A percentile compares a stretch with the other conserved stretches of the same genome.
phyloP scores from a whole-genome alignment of 192 early-diverging fungal genomes.

The Hyaloraphidium curvatum region DNA sequence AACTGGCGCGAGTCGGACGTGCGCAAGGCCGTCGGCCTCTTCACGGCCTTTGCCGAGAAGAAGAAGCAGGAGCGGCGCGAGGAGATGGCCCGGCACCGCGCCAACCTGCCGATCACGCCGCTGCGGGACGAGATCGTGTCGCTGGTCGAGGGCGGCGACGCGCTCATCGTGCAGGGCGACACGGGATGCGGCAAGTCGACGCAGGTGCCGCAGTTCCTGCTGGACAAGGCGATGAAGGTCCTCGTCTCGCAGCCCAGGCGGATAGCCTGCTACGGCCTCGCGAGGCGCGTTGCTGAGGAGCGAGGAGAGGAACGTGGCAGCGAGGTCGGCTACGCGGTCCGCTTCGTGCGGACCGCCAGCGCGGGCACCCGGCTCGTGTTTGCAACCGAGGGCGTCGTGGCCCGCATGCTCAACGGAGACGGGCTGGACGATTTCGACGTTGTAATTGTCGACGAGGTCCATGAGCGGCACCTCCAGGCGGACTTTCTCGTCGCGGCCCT shows the following conservation, averaged over 20 bases:
- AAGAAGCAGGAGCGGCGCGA: not conserved
- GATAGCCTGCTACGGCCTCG: not conserved
- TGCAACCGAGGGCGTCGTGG: constrained; percentile 44
- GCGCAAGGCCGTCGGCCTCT: not conserved
- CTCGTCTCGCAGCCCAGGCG: not conserved
- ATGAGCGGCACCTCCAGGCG: constrained; percentile 50
- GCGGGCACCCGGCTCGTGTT: constrained; percentile 35
- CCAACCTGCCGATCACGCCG: not conserved
- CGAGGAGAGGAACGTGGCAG: constrained; percentile 38
- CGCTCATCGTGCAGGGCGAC: not conserved
- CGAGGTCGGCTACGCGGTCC: constrained; percentile 43
- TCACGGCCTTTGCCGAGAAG: not conserved
- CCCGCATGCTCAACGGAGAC: constrained; percentile 27
- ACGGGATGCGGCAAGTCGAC: not conserved
- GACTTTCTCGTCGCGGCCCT: no score
- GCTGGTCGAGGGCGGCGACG: not conserved
- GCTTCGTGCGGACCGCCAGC: constrained; percentile 16
- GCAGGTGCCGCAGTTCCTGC: not conserved
- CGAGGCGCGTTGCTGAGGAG: not conserved
- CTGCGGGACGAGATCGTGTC: not conserved
- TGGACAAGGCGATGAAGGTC: not conserved
- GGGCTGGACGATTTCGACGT: no score
- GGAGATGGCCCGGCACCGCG: not conserved
- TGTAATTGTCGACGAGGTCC: constrained; percentile 76
- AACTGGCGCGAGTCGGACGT: not conserved